A percentile compares a stretch with the other conserved stretches of the same genome.
Conservation (phyloP, 768 basidiomycete genomes). For the Serendipita vermifera region DNA sequence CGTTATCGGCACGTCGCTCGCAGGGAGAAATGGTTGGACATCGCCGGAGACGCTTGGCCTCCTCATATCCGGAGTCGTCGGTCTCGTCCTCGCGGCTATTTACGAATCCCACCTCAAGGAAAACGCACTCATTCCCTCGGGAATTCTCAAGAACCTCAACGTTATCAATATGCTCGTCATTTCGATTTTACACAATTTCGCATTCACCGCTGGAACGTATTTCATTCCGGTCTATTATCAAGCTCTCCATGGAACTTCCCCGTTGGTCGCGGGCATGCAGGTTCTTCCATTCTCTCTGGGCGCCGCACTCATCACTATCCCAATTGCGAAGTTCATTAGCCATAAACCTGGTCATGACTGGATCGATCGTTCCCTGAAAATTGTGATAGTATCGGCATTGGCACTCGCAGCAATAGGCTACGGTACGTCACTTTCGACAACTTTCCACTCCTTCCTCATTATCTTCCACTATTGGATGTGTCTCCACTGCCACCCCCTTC, state of each 20-base stretch:
- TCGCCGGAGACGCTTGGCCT: conserved; percentile 46
- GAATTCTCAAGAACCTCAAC: conserved; percentile 45
- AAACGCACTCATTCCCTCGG: conserved; percentile 54
- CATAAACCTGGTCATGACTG: conserved; percentile 25
- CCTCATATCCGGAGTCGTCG: conserved; percentile 40
- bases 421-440: neutral
- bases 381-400: neutral
- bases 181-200: conserved; percentile 69
- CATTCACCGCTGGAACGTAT: conserved; percentile 75
- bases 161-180: conserved; percentile 53
- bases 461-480: neutral
- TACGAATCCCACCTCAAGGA: conserved; percentile 37
- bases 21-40: conserved; percentile 52
- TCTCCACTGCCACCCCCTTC: neutral
- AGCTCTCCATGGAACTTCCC: conserved; percentile 56
- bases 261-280: conserved; percentile 56
- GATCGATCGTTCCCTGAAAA: neutral
- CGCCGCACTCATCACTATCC: conserved; percentile 72
- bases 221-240: conserved; percentile 77
- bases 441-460: neutral
- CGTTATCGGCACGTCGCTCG: conserved; percentile 70
- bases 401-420: neutral
- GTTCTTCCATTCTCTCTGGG: conserved; percentile 77
- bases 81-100: conserved; percentile 46
- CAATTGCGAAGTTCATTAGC: conserved; percentile 71